A percentile compares a stretch with the other conserved stretches of the same genome.
Conservation (phyloP, 306 rosid genomes). For the Delonix regia region DNA sequence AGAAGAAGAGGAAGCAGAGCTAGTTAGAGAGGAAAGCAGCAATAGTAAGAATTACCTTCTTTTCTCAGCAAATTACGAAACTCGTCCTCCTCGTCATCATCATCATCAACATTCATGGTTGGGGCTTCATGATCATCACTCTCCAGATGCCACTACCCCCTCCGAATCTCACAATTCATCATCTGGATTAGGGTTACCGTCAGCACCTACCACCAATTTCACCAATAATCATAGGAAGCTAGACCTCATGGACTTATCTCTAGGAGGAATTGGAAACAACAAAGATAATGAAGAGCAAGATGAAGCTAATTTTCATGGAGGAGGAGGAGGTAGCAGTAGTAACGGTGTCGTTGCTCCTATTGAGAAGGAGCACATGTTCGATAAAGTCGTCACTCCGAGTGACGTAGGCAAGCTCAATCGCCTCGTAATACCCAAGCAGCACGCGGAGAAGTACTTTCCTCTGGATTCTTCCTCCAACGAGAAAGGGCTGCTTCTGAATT, state of each 20-base stretch:
- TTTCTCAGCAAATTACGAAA: conserved; percentile 34
- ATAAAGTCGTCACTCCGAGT: conserved; percentile 85
- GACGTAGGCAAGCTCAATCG: conserved; percentile 94
- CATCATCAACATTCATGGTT: conserved; percentile 35
- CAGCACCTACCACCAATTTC: conserved; percentile 40
- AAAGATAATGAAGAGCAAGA: conserved; percentile 5
- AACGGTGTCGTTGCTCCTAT: neutral
- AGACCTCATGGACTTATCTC: conserved; percentile 58
- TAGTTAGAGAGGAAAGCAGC: conserved; percentile 34
- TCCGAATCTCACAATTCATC: conserved; percentile 49
- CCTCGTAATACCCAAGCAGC: conserved; percentile 81
- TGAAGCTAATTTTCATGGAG: conserved; percentile 35
- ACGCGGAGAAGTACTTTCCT: conserved; percentile 86
- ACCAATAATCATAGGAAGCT: conserved; percentile 27
- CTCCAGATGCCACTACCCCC: conserved; percentile 24
- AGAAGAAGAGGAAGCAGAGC: conserved; percentile 41
- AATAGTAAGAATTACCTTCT: conserved; percentile 30
- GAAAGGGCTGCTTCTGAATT: conserved; percentile 74
- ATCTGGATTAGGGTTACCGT: conserved; percentile 51
- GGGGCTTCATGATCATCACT: conserved; percentile 28
- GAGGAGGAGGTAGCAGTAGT: neutral
- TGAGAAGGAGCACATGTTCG: conserved; percentile 87
- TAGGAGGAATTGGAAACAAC: neutral
- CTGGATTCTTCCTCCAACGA: conserved; percentile 71
- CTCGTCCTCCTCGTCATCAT: neutral